Conservation (phyloP, 1,284 basidiomycete genomes). For the Thelephora terrestris region DNA sequence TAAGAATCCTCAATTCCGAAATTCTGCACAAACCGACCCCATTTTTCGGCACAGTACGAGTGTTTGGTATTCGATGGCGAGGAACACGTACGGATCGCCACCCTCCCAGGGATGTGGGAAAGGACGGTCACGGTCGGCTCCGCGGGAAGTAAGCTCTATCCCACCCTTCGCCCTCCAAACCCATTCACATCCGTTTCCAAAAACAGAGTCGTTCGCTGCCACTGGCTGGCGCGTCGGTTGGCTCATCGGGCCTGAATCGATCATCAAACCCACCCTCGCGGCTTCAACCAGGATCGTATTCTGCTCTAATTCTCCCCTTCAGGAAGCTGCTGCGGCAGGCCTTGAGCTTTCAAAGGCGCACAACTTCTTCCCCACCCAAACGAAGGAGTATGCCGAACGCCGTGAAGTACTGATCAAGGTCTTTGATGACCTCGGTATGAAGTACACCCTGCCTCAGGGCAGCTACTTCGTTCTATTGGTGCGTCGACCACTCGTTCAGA, state of each 20-base stretch:
- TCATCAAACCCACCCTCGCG: conserved; percentile 81
- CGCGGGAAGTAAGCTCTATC: conserved; percentile 52
- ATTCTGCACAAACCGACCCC: neutral
- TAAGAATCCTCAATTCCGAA: conserved; percentile 25
- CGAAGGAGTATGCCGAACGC: conserved; percentile 74
- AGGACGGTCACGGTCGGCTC: conserved; percentile 78
- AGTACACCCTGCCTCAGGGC: conserved; percentile 83
- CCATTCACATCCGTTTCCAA: conserved; percentile 1
- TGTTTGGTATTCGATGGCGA: conserved; percentile 83
- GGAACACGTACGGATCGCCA: conserved; percentile 88
- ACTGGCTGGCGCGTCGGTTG: conserved; percentile 99
- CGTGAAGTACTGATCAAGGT: conserved; percentile 63
- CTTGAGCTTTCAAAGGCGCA: conserved; percentile 67
- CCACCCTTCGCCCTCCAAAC: neutral
- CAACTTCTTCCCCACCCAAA: conserved; percentile 76
- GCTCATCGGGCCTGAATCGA: conserved; percentile 80
- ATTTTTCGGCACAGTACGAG: conserved; percentile 61
- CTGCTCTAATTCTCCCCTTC: conserved; percentile 84
- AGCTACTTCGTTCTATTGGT: conserved; percentile 86
- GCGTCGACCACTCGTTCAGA: conserved; percentile 13
- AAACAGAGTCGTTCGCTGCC: conserved; percentile 86
- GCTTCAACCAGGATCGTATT: conserved; percentile 94
- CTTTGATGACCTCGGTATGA: conserved; percentile 81
- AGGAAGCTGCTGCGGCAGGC: conserved; percentile 86
- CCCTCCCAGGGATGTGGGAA: conserved; percentile 97